Evolutionary conservation across 352 stramenopile species (phyloP), one percentile per base, ranked within the genome.

Genomic region (Pythium insidiosum): DNA sequence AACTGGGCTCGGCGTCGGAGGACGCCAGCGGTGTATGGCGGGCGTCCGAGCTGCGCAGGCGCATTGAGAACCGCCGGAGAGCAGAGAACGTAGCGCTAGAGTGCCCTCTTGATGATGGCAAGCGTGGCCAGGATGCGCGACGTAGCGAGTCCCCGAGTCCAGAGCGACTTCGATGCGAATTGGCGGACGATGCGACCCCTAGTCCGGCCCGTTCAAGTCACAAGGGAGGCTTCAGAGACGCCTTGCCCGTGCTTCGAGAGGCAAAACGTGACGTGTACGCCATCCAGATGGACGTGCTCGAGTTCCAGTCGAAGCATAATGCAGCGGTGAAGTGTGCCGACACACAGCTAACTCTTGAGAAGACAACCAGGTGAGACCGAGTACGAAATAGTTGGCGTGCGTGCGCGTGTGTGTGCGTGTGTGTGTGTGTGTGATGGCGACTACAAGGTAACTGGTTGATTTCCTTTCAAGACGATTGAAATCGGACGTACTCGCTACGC

Each of bases 321-420:
- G 53, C 54, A 13, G 57, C 62, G 0, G 53, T 86, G 9, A 59
- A 45, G 5, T 78, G 55, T 19, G 83, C 65, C 4, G 71, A 80
- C 20, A 63, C 74, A 31, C 73, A 88, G 40, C 79, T 85, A 33
- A 58, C 56, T 5, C 38, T 72, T 5, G 70, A 88, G 44, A 67
- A 61, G 4, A 68, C 61, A 18, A 62, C 84, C 20, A 58, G 69
- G 60, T 77, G 28, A 63, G 23, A 40, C 29, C 24, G n/a, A n/a
- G n/a, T n/a, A n/a, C 33, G 7, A 5, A 38, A 38, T 16, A 20
- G 38, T 43, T 20, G 5, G 15, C 22, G 11, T 5, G 4, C 3
- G 38, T 9, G 6, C n/a, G n/a, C n/a, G n/a, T n/a, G n/a, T n/a
- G n/a, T n/a, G n/a, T n/a, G n/a, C n/a, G n/a, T n/a, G n/a, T n/a